Conservation (phyloP, 2,329 filamentous ascomycete genomes). For the Cadophora malorum region DNA sequence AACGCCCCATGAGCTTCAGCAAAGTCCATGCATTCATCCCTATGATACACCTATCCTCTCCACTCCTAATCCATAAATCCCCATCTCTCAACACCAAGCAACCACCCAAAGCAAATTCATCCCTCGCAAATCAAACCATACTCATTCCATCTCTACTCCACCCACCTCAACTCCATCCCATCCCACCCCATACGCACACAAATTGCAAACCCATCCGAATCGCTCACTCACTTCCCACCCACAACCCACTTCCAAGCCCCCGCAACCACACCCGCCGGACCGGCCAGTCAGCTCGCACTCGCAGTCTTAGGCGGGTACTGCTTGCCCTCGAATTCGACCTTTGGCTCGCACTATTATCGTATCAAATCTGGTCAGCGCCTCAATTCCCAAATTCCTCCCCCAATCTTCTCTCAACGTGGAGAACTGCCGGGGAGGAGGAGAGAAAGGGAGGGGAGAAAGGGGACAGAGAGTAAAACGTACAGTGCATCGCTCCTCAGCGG, state of each 20-base stretch:
- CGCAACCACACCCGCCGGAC: conserved; percentile 6
- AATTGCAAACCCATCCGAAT: neutral
- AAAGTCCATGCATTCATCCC: neutral
- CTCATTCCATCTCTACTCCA: conserved; percentile 8
- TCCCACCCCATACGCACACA: neutral
- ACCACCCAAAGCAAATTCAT: neutral
- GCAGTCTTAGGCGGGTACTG: conserved; percentile 59
- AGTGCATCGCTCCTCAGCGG: conserved; percentile 58
- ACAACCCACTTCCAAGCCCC: conserved; percentile 20
- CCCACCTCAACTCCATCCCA: conserved; percentile 15
- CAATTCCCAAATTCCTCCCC: no score
- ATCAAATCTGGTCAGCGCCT: neutral
- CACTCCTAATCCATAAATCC: neutral
- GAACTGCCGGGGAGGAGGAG: no score
- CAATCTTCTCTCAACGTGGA: no score
- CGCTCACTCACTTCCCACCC: conserved; percentile 18
- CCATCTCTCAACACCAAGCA: conserved; percentile 2
- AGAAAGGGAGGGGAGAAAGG: neutral
- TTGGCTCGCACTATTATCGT: conserved; percentile 51
- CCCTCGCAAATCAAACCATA: no score
- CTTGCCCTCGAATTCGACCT: conserved; percentile 56
- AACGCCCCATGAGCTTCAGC: neutral
- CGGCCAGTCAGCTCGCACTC: conserved; percentile 32
- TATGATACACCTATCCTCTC: neutral
- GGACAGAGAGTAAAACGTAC: conserved; percentile 25